A percentile compares a stretch with the other conserved stretches of the same genome.
Conservation (phyloP, 176 grass and related monocot species). For the Olyra latifolia region DNA sequence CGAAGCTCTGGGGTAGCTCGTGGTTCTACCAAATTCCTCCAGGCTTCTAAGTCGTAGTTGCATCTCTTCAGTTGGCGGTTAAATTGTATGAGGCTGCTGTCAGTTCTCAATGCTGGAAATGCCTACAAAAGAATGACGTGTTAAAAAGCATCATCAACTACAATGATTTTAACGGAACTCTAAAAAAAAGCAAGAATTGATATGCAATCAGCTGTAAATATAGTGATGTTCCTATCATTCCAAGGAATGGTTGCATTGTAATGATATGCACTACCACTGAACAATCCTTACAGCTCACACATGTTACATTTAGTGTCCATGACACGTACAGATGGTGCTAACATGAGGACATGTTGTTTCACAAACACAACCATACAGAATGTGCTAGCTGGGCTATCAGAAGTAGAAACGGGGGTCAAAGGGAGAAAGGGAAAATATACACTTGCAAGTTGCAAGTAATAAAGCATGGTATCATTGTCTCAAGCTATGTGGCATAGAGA, state of each 20-base stretch:
- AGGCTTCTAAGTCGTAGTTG: constrained; percentile 66
- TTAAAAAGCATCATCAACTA: neutral
- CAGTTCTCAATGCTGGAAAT: constrained; percentile 79
- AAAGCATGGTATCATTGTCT: neutral
- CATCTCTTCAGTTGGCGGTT: constrained; percentile 95
- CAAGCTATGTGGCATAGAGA: neutral
- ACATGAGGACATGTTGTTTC: neutral
- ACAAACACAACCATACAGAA: neutral
- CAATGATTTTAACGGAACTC: neutral
- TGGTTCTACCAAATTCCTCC: constrained; percentile 82
- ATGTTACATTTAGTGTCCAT: neutral
- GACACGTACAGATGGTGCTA: neutral
- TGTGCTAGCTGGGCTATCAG: neutral
- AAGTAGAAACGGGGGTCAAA: neutral
- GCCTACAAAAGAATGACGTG: constrained; percentile 44
- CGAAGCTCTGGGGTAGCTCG: constrained; percentile 72
- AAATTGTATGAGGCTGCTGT: constrained; percentile 91
- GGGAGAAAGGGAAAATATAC: neutral
- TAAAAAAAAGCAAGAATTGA: neutral
- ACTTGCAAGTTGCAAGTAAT: neutral
- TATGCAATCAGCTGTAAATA: neutral
- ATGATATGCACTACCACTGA: neutral
- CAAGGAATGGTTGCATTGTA: neutral
- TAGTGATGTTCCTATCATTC: neutral
- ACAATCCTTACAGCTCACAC: neutral